phyloP scores from a whole-genome alignment of 1,284 basidiomycete genomes.

The Rhizoctonia solani region DNA sequence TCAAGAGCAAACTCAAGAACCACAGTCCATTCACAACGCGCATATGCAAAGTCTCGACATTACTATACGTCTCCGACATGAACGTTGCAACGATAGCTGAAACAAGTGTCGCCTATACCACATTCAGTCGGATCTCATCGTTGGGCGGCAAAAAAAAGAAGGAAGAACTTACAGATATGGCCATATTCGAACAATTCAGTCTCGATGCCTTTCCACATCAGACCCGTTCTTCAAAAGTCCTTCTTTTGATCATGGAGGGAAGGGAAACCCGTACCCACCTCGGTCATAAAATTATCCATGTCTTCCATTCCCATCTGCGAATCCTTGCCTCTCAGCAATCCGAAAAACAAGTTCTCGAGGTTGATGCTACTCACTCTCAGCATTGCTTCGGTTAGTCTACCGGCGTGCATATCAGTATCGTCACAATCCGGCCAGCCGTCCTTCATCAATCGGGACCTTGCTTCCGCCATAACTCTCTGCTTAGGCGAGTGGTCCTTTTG shows the following conservation, averaged over 20 bases:
- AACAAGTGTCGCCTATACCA: conserved; percentile 17
- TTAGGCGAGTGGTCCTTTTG: conserved; percentile 11
- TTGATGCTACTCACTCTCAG: conserved; percentile 5
- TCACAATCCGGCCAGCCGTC: conserved; percentile 22
- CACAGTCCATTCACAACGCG: conserved; percentile 25
- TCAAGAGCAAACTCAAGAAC: conserved; percentile 23
- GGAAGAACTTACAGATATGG: conserved; percentile 29
- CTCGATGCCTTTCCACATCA: conserved; percentile 13
- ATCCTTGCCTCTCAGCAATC: not conserved
- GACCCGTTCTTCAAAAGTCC: too few species aligned
- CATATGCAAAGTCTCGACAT: conserved; percentile 16
- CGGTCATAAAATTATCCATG: conserved; percentile 20
- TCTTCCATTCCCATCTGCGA: conserved; percentile 14
- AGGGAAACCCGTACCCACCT: not conserved
- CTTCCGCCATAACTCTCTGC: not conserved
- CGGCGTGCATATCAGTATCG: conserved; percentile 10
- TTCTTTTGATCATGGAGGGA: too few species aligned
- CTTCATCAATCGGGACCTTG: conserved; percentile 8
- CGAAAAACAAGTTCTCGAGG: not conserved
- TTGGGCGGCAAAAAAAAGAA: not conserved
- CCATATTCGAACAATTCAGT: conserved; percentile 32
- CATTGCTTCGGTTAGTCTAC: conserved; percentile 14
- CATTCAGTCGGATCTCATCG: too few species aligned
- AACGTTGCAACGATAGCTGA: conserved; percentile 22
- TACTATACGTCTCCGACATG: conserved; percentile 5